Evolutionary conservation across 2,329 filamentous ascomycete genomes (phyloP).

Genomic region (Ceratocystis eucalypticola): DNA sequence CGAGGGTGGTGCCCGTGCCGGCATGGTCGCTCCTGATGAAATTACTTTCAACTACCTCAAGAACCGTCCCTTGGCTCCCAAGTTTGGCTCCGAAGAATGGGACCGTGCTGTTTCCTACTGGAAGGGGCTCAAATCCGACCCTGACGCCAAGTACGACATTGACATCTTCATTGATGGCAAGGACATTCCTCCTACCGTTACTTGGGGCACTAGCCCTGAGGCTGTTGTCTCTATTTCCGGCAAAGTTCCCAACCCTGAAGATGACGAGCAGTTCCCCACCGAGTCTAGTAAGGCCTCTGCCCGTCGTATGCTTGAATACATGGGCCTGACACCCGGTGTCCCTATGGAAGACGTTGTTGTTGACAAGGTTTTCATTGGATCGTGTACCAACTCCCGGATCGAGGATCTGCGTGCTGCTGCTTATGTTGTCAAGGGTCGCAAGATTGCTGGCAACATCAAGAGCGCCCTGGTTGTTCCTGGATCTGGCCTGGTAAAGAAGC

Average conservation of each 20-base stretch:
- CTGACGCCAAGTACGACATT: slow-evolving; percentile 77
- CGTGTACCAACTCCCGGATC: slow-evolving; percentile 93
- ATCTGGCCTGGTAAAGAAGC: slow-evolving; percentile 83
- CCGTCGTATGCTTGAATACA: slow-evolving; percentile 79
- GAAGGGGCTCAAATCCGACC: slow-evolving; percentile 71
- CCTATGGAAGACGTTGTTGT: slow-evolving; percentile 82
- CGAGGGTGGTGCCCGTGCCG: slow-evolving; percentile 85
- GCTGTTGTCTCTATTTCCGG: slow-evolving; percentile 92
- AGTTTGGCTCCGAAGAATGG: slow-evolving; percentile 75
- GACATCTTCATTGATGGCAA: slow-evolving; percentile 83
- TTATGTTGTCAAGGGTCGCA: slow-evolving; percentile 71
- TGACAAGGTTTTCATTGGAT: slow-evolving; percentile 97
- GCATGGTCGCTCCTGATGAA: slow-evolving; percentile 93
- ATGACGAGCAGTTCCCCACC: slow-evolving; percentile 50
- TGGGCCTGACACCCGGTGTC: slow-evolving; percentile 78
- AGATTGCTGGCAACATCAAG: slow-evolving; percentile 78
- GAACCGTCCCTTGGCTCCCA: slow-evolving; percentile 75
- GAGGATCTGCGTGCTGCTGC: slow-evolving; percentile 87
- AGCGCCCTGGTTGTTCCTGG: slow-evolving; percentile 93
- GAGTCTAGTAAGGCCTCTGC: slow-evolving; percentile 69
- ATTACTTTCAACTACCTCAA: slow-evolving; percentile 92
- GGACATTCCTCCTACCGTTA: slow-evolving; percentile 85
- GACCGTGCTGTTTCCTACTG: slow-evolving; percentile 78
- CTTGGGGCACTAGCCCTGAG: slow-evolving; percentile 94
- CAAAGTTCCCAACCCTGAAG: slow-evolving; percentile 72